Evolutionary conservation across 1,284 basidiomycete species (phyloP).

Genomic region (Fomitopsis palustris): DNA sequence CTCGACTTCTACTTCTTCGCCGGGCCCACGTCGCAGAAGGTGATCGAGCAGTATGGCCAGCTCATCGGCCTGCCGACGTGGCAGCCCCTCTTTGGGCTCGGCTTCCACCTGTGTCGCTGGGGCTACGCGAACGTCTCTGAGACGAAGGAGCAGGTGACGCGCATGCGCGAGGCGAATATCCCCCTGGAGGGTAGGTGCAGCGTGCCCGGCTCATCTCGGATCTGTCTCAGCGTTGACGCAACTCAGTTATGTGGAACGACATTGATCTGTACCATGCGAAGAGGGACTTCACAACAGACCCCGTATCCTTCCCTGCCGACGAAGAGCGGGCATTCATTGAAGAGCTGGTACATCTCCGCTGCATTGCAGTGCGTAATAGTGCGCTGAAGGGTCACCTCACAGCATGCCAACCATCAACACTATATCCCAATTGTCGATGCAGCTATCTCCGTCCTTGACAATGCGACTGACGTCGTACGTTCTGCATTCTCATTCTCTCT

Average conservation of each 20-base stretch:
- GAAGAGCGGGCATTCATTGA: conserved; percentile 52
- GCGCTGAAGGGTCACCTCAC: not conserved
- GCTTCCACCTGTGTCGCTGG: conserved; percentile 68
- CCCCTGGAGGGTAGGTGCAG: no score
- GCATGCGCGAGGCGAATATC: conserved; percentile 49
- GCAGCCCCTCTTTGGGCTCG: conserved; percentile 69
- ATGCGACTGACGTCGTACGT: conserved; percentile 29
- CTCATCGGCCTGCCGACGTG: conserved; percentile 60
- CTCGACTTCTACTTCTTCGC: conserved; percentile 64
- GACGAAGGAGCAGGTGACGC: conserved; percentile 44
- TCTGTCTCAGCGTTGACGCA: no score
- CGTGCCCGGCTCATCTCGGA: no score
- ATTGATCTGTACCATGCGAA: conserved; percentile 62
- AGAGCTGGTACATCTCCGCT: conserved; percentile 39
- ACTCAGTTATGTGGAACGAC: conserved; percentile 63
- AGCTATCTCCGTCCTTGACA: conserved; percentile 22
- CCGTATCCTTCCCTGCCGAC: conserved; percentile 49
- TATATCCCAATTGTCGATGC: conserved; percentile 30
- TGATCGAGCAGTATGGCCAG: conserved; percentile 66
- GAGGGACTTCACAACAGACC: conserved; percentile 63
- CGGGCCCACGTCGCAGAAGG: conserved; percentile 59
- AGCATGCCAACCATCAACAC: conserved; percentile 19
- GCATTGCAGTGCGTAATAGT: no score
- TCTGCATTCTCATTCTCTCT: not conserved
- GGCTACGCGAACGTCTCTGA: conserved; percentile 25